Conservation (phyloP, 306 rosid genomes). For the Neltuma alba region DNA sequence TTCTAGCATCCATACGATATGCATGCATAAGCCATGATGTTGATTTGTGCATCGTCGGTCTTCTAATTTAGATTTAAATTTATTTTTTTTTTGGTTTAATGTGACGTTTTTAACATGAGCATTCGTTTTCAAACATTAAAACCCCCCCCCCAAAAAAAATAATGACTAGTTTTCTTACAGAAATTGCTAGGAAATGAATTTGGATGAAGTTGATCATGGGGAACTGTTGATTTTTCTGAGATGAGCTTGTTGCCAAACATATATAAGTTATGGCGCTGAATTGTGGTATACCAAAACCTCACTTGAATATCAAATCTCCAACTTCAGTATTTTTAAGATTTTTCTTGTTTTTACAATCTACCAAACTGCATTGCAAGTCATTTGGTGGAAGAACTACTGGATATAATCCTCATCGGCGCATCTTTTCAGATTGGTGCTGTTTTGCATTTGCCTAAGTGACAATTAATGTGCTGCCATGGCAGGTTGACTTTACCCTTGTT, state of each 20-base stretch:
- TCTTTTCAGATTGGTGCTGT: neutral
- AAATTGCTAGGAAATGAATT: neutral
- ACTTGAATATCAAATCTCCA: neutral
- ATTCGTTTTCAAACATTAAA: neutral
- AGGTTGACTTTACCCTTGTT: conserved; percentile 24
- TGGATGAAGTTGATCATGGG: neutral
- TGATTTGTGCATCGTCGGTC: neutral
- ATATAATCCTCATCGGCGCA: neutral
- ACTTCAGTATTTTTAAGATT: neutral
- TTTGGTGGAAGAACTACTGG: conserved; percentile 5
- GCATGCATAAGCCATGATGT: neutral
- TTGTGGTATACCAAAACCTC: neutral
- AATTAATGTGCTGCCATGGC: conserved; percentile 12
- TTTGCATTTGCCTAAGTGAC: neutral
- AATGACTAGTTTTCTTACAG: neutral
- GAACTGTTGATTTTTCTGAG: neutral
- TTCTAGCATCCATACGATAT: neutral
- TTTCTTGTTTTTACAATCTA: neutral
- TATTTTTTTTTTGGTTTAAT: neutral
- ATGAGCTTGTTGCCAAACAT: neutral
- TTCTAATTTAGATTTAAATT: neutral
- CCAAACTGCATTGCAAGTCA: neutral
- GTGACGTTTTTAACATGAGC: neutral
- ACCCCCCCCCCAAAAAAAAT: too few relatives aligned
- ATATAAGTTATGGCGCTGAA: neutral